phyloP scores from a whole-genome alignment of 2,329 filamentous ascomycete genomes.

The Aspergillus uvarum region DNA sequence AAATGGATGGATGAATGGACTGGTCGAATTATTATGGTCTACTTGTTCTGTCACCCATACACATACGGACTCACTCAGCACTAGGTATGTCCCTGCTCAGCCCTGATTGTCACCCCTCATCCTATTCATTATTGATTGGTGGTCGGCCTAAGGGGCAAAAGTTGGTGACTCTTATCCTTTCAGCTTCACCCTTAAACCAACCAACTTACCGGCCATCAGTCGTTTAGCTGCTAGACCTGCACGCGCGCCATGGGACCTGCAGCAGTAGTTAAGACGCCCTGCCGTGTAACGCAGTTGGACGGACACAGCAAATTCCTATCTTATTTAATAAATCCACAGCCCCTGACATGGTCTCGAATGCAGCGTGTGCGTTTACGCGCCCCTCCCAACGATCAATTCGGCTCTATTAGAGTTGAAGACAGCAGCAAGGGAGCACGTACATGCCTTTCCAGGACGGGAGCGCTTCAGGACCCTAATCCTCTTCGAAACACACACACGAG shows the following conservation, averaged over 20 bases:
- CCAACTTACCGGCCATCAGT: background rate
- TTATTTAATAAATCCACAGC: conserved; percentile 10
- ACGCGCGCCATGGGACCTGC: conserved; percentile 19
- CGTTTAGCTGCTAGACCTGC: conserved; percentile 6
- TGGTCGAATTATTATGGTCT: background rate
- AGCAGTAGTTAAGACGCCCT: conserved; percentile 13
- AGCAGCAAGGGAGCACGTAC: conserved; percentile 14
- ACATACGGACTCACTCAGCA: too few relatives aligned
- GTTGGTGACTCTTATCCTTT: background rate
- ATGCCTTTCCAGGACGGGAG: background rate
- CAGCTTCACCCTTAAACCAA: background rate
- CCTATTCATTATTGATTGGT: background rate
- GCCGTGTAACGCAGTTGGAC: conserved; percentile 13
- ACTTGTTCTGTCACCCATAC: too few relatives aligned
- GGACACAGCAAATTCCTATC: conserved; percentile 1
- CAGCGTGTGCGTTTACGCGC: conserved; percentile 1
- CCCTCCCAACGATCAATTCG: conserved; percentile 4
- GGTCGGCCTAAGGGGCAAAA: background rate
- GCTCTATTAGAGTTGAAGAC: conserved; percentile 15
- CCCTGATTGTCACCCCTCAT: background rate
- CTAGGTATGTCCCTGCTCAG: background rate
- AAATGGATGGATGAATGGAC: too few relatives aligned
- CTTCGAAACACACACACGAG: background rate
- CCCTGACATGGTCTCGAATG: conserved; percentile 17
- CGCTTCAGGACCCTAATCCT: background rate